Evolutionary conservation across 805 yeast genomes (phyloP).

Genomic region (Osmozyma mogii): DNA sequence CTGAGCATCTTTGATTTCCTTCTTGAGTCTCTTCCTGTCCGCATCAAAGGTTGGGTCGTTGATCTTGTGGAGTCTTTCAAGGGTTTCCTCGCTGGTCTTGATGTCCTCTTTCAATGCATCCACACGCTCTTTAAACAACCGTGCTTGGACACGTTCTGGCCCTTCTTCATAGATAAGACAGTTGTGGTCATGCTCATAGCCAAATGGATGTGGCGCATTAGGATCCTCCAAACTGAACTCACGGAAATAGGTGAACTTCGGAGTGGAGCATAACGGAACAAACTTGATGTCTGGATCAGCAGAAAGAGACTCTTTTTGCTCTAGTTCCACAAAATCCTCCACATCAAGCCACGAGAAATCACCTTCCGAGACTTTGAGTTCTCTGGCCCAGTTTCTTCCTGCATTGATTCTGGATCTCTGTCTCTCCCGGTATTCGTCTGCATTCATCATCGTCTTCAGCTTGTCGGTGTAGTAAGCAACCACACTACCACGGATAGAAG

Average conservation of each 20-base stretch:
- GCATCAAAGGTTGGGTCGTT: conserved; percentile 1
- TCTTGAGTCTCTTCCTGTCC: conserved; percentile 3
- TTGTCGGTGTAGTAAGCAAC: conserved; percentile 11
- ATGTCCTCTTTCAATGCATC: conserved; percentile 3
- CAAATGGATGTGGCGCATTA: conserved; percentile 49
- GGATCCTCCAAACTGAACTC: conserved; percentile 36
- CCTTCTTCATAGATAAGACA: conserved; percentile 50
- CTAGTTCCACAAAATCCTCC: conserved; percentile 71
- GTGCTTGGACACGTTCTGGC: conserved; percentile 49
- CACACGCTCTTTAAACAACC: conserved; percentile 25
- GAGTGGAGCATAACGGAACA: conserved; percentile 43
- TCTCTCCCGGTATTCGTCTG: conserved; percentile 7
- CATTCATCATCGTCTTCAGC: conserved; percentile 4
- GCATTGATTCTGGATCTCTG: conserved; percentile 2
- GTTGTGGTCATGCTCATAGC: conserved; percentile 52
- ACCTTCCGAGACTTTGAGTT: conserved; percentile 10
- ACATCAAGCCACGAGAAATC: conserved; percentile 59
- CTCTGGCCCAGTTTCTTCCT: neutral
- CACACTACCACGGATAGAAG: conserved; percentile 26
- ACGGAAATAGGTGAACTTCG: conserved; percentile 54
- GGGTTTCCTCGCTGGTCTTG: conserved; percentile 14
- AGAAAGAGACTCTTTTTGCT: conserved; percentile 35
- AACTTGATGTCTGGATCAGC: conserved; percentile 37
- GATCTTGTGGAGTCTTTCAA: conserved; percentile 13
- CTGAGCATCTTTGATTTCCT: conserved; percentile 4